Conservation (phyloP, 2,329 filamentous ascomycete genomes). For the Fusarium stilboides region DNA sequence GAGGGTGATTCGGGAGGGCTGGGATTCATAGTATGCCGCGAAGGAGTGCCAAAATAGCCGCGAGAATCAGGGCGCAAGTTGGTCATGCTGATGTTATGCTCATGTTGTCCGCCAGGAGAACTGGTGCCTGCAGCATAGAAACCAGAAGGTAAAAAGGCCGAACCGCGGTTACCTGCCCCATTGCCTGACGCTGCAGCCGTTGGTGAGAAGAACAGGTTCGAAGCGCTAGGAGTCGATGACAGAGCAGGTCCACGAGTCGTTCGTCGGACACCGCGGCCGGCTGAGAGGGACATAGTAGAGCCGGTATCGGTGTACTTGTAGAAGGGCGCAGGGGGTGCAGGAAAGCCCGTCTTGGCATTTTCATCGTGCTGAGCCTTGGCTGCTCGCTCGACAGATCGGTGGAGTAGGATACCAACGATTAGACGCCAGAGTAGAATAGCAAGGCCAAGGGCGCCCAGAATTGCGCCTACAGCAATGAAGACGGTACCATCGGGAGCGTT, state of each 20-base stretch:
- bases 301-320: conserved; percentile 76
- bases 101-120: conserved; percentile 62
- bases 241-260: conserved; percentile 67
- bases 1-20: conserved; percentile 78
- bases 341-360: conserved; percentile 79
- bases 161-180: conserved; percentile 75
- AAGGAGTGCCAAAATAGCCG: conserved; percentile 60
- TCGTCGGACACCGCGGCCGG: conserved; percentile 67
- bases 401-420: conserved; percentile 90
- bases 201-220: conserved; percentile 94
- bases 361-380: conserved; percentile 80
- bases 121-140: conserved; percentile 85
- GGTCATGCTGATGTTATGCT: conserved; percentile 71
- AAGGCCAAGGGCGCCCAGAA: conserved; percentile 85
- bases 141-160: conserved; percentile 88
- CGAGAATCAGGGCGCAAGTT: conserved; percentile 73
- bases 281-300: conserved; percentile 67
- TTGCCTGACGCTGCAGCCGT: conserved; percentile 82
- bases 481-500: conserved; percentile 91
- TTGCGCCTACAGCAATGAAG: conserved; percentile 94
- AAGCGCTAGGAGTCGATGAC: conserved; percentile 72
- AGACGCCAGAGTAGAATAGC: conserved; percentile 90
- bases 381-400: conserved; percentile 89
- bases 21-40: conserved; percentile 62
- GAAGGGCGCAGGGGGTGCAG: conserved; percentile 70